These are phyloP conservation scores for Neopestalotiopsis clavispora DNA, from an alignment of 2,329 filamentous ascomycete genomes.

Conservation along the genomic window DNA sequence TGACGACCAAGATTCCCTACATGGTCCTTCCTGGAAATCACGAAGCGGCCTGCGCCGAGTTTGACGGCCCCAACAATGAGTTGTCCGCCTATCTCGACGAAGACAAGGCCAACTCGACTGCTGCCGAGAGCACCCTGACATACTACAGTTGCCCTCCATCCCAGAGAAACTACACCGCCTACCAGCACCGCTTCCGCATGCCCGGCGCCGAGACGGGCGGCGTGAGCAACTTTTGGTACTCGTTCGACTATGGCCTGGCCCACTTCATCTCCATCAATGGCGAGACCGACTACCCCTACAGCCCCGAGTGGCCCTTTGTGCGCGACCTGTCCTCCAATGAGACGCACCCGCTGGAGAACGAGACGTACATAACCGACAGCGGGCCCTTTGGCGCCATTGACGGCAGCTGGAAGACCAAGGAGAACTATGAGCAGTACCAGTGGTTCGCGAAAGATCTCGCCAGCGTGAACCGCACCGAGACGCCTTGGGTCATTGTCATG, in stretches of 20 bases:
- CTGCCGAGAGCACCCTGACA: slow-evolving; percentile 52
- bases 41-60: slow-evolving; percentile 57
- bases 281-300: slow-evolving; percentile 58
- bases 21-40: slow-evolving; percentile 65
- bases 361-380: slow-evolving; percentile 30
- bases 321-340: slow-evolving; percentile 38
- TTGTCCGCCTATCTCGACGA: slow-evolving; percentile 14
- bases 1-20: slow-evolving; percentile 59
- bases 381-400: slow-evolving; percentile 53
- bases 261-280: slow-evolving; percentile 61
- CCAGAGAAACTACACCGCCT: slow-evolving; percentile 48
- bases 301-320: slow-evolving; percentile 51
- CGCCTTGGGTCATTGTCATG: slow-evolving; percentile 56
- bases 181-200: slow-evolving; percentile 49
- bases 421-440: slow-evolving; percentile 51
- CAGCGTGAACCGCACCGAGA: slow-evolving; percentile 58
- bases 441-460: slow-evolving; percentile 62
- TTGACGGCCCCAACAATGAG: slow-evolving; percentile 48
- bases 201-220: slow-evolving; percentile 49
- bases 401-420: slow-evolving; percentile 15
- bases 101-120: slow-evolving; percentile 39
- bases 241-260: slow-evolving; percentile 62
- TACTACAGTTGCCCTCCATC: slow-evolving; percentile 30
- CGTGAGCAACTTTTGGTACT: slow-evolving; percentile 62
- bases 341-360: slow-evolving; percentile 1